phyloP scores from a whole-genome alignment of 495 filamentous ascomycete species.

The Aspergillus incahuasiensis region DNA sequence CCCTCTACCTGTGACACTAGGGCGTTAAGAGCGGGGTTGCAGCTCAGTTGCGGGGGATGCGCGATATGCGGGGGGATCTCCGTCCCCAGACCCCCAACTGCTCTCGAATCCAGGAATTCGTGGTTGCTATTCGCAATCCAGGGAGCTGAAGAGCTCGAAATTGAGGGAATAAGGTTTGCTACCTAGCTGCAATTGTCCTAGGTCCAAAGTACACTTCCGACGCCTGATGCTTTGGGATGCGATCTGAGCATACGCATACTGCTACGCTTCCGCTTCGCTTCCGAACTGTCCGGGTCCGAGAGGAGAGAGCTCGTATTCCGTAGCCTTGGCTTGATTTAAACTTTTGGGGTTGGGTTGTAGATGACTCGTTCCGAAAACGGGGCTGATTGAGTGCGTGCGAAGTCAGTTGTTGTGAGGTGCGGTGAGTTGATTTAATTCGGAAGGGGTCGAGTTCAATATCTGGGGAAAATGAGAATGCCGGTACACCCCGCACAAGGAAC shows the following conservation, averaged over 20 bases:
- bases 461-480: background rate
- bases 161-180: background rate
- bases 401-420: background rate
- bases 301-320: background rate
- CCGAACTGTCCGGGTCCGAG: background rate
- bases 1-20: background rate
- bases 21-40: background rate
- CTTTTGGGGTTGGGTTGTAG: too few relatives aligned
- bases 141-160: too few relatives aligned
- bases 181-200: background rate
- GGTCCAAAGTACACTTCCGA: background rate
- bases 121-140: too few relatives aligned
- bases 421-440: too few relatives aligned
- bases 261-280: background rate
- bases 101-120: too few relatives aligned
- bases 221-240: background rate
- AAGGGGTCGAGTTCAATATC: background rate
- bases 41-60: background rate
- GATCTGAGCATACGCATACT: background rate
- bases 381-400: too few relatives aligned
- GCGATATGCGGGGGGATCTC: background rate
- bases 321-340: too few relatives aligned
- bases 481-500: background rate
- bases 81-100: too few relatives aligned
- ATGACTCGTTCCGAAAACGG: too few relatives aligned